A percentile compares a stretch with the other conserved stretches of the same genome.
phyloP scores from a whole-genome alignment of 306 rosid genomes.

The Coriaria nepalensis region DNA sequence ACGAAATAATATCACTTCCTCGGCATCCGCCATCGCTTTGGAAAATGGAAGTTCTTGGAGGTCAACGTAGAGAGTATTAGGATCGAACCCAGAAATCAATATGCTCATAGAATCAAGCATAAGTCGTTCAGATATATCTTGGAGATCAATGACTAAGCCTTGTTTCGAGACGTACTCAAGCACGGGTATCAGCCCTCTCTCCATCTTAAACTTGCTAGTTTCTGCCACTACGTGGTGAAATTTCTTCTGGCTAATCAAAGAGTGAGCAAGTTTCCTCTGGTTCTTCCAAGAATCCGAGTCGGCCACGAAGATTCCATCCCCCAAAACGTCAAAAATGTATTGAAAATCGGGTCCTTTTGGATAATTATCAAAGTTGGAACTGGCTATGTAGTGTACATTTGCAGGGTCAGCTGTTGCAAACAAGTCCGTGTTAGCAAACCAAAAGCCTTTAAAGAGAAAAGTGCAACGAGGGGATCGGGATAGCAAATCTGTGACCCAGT shows the following conservation, averaged over 20 bases:
- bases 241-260: not conserved
- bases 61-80: slow-evolving; percentile 10
- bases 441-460: slow-evolving; percentile 20
- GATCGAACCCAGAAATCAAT: slow-evolving; percentile 23
- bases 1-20: slow-evolving; percentile 6
- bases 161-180: slow-evolving; percentile 13
- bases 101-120: slow-evolving; percentile 16
- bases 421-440: slow-evolving; percentile 10
- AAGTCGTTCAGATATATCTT: slow-evolving; percentile 16
- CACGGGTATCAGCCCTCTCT: slow-evolving; percentile 20
- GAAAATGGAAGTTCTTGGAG: slow-evolving; percentile 7
- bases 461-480: not conserved
- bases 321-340: slow-evolving; percentile 20
- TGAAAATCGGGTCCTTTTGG: slow-evolving; percentile 17
- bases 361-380: slow-evolving; percentile 11
- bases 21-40: slow-evolving; percentile 10
- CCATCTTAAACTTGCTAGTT: slow-evolving; percentile 14
- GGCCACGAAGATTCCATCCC: slow-evolving; percentile 24
- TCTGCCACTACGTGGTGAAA: slow-evolving; percentile 3
- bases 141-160: slow-evolving; percentile 19
- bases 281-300: slow-evolving; percentile 17
- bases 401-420: slow-evolving; percentile 19
- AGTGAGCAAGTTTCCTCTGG: slow-evolving; percentile 15
- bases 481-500: not conserved
- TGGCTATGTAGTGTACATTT: slow-evolving; percentile 25